phyloP scores from a whole-genome alignment of 1,139 yeast species.

The Yamadazyma blattariae region DNA sequence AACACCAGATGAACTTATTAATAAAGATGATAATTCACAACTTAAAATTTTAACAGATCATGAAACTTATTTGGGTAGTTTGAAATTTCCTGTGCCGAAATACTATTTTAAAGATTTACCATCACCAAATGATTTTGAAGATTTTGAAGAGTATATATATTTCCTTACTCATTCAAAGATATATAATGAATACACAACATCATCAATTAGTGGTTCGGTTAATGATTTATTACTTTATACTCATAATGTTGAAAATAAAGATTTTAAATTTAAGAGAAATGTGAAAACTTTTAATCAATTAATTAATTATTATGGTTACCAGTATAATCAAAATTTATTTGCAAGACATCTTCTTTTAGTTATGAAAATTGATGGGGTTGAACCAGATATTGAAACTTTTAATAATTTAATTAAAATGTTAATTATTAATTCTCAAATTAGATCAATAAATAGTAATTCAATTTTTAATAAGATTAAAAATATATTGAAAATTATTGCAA shows the following conservation, averaged over 20 bases:
- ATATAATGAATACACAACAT: conserved; percentile 30
- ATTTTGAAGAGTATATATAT: conserved; percentile 37
- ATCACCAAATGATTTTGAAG: conserved; percentile 25
- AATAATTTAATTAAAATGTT: conserved; percentile 34
- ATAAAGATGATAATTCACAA: conserved; percentile 1
- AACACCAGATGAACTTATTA: conserved; percentile 26
- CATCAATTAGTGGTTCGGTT: conserved; percentile 37
- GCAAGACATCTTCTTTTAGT: conserved; percentile 40
- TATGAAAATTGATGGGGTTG: conserved; percentile 43
- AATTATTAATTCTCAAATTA: conserved; percentile 30
- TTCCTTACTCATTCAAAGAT: conserved; percentile 33
- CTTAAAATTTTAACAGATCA: conserved; percentile 6
- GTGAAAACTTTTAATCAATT: conserved; percentile 40
- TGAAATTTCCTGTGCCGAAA: conserved; percentile 17
- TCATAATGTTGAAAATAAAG: conserved; percentile 31
- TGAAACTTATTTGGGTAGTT: conserved; percentile 1
- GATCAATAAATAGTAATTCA: conserved; percentile 31
- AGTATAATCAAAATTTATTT: conserved; percentile 42
- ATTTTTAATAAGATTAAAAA: conserved; percentile 29
- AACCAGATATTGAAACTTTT: conserved; percentile 41
- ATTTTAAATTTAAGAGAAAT: conserved; percentile 29
- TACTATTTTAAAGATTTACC: conserved; percentile 34
- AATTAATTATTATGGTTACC: conserved; percentile 41
- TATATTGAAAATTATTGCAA: conserved; percentile 28
- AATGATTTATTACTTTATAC: conserved; percentile 40